phyloP scores from a whole-genome alignment of 768 basidiomycete species.

The Lactarius deliciosus region DNA sequence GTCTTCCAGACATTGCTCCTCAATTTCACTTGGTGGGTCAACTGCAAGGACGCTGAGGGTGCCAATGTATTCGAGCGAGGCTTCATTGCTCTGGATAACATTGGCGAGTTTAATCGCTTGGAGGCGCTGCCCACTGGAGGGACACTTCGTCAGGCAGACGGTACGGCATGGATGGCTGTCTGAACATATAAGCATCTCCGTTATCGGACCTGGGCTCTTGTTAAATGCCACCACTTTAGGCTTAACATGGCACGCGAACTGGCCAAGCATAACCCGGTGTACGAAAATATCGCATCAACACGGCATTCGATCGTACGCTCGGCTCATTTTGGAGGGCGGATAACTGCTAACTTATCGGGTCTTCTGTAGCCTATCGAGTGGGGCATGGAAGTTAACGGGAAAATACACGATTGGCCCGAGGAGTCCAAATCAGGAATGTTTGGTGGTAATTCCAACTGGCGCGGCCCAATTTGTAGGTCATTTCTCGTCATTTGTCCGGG shows the following conservation, averaged over 20 bases:
- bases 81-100: conserved; percentile 81
- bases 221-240: conserved; percentile 45
- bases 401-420: conserved; percentile 94
- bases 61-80: too few species aligned
- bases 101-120: conserved; percentile 96
- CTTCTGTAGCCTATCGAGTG: conserved; percentile 81
- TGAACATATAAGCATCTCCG: conserved; percentile 73
- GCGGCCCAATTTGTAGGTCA: too few species aligned
- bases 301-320: conserved; percentile 51
- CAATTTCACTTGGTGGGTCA: too few species aligned
- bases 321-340: not conserved
- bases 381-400: conserved; percentile 93
- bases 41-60: too few species aligned
- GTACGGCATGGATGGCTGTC: conserved; percentile 98
- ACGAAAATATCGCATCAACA: conserved; percentile 93
- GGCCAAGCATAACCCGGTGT: conserved; percentile 95
- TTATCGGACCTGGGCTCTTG: not conserved
- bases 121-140: conserved; percentile 97
- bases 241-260: conserved; percentile 95
- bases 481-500: not conserved
- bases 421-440: conserved; percentile 98
- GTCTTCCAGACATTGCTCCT: conserved; percentile 84
- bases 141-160: conserved; percentile 91
- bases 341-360: not conserved
- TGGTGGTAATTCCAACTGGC: conserved; percentile 94